A percentile compares a stretch with the other conserved stretches of the same genome.
phyloP scores from a whole-genome alignment of 1,284 basidiomycete genomes.

The Lignosus rhinocerotis region DNA sequence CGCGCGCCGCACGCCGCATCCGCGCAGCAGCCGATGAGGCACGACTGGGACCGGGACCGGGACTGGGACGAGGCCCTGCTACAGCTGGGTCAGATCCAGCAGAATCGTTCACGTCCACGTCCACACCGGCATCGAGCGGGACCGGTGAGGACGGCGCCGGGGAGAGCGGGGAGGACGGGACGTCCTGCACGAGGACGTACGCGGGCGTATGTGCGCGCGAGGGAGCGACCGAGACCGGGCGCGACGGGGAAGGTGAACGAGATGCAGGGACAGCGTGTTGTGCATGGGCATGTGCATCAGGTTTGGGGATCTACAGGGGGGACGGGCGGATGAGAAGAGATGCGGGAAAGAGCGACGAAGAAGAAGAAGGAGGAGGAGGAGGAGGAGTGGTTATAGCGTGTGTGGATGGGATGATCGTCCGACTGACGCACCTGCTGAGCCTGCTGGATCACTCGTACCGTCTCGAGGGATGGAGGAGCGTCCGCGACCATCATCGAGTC shows the following conservation, averaged over 20 bases:
- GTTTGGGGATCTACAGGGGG: background rate
- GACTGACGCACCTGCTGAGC: constrained; percentile 1
- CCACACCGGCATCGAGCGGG: background rate
- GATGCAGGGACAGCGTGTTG: too few species aligned
- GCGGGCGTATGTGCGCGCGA: constrained; percentile 7
- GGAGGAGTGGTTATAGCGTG: too few species aligned
- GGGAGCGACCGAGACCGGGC: background rate
- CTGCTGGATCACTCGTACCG: too few species aligned
- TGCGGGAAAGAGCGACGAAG: too few species aligned
- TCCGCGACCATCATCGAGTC: background rate
- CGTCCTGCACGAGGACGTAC: background rate
- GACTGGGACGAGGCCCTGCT: too few species aligned
- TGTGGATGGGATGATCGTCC: too few species aligned
- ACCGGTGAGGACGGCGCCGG: constrained; percentile 13
- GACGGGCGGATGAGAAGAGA: background rate
- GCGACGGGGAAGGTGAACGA: background rate
- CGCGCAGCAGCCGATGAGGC: too few species aligned
- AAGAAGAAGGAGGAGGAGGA: too few species aligned
- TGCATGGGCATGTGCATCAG: too few species aligned
- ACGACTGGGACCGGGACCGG: background rate
- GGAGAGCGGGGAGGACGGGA: constrained; percentile 20
- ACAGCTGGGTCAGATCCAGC: too few species aligned
- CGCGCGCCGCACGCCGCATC: background rate
- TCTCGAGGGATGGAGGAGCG: too few species aligned
- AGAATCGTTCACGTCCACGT: background rate